A percentile compares a stretch with the other conserved stretches of the same genome.
Evolutionary conservation across 176 grass and related monocot genomes (phyloP).

Genomic region (Rhynchospora breviuscula): DNA sequence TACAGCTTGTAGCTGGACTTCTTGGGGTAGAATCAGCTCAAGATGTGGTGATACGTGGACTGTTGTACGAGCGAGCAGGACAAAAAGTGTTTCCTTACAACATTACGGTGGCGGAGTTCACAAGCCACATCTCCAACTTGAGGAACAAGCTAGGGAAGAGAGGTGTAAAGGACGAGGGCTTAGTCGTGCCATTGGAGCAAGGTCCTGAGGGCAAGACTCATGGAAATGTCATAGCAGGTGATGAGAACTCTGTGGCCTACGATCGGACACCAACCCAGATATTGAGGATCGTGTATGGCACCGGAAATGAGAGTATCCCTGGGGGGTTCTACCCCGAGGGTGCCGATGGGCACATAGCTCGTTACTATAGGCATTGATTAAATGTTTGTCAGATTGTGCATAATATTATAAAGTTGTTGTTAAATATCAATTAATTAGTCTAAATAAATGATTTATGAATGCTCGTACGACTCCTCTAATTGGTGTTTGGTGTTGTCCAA

Average conservation of each 20-base stretch:
- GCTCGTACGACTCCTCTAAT: no score
- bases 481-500: no score
- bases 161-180: slow-evolving; percentile 68
- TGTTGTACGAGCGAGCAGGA: slow-evolving; percentile 57
- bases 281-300: slow-evolving; percentile 67
- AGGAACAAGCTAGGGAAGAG: slow-evolving; percentile 43
- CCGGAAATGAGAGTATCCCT: slow-evolving; percentile 29
- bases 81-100: slow-evolving; percentile 33
- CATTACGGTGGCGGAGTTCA: slow-evolving; percentile 60
- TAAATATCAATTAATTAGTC: no score
- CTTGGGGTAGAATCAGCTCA: slow-evolving; percentile 74
- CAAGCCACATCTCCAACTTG: slow-evolving; percentile 47
- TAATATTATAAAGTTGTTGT: no score
- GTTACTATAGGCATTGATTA: background rate
- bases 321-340: slow-evolving; percentile 75
- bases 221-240: slow-evolving; percentile 68
- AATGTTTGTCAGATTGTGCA: no score
- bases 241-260: slow-evolving; percentile 51
- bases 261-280: slow-evolving; percentile 58
- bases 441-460: no score
- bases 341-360: slow-evolving; percentile 50
- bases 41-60: slow-evolving; percentile 66
- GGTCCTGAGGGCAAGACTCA: slow-evolving; percentile 44
- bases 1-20: slow-evolving; percentile 62
- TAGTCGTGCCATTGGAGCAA: slow-evolving; percentile 29